Evolutionary conservation across 805 yeast species (phyloP).

Genomic region (Nakazawaea siamensis): DNA sequence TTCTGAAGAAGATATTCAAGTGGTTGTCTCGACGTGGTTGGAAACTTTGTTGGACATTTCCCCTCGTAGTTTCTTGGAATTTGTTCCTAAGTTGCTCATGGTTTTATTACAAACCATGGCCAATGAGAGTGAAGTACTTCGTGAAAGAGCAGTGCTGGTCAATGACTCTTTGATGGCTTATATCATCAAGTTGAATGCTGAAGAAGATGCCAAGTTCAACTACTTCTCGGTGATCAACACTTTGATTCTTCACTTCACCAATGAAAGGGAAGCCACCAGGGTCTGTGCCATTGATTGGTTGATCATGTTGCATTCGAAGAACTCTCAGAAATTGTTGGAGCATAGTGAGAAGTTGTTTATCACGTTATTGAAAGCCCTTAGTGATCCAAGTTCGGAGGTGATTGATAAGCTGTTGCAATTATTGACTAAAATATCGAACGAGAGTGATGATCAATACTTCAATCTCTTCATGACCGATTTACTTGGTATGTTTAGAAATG

Average conservation of each 20-base stretch:
- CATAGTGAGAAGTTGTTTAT: conserved; percentile 61
- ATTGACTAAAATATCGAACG: conserved; percentile 63
- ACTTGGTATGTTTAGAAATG: conserved; percentile 60
- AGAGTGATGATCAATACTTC: conserved; percentile 70
- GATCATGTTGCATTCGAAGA: conserved; percentile 66
- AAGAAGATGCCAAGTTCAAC: conserved; percentile 32
- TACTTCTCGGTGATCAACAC: conserved; percentile 60
- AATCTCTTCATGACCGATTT: conserved; percentile 67
- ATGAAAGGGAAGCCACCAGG: conserved; percentile 73
- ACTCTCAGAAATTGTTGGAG: conserved; percentile 47
- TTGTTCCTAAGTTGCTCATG: conserved; percentile 67
- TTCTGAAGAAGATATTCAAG: conserved; percentile 67
- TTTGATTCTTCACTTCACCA: conserved; percentile 62
- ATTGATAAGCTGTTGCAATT: conserved; percentile 66
- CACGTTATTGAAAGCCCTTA: conserved; percentile 64
- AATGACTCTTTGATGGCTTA: conserved; percentile 48
- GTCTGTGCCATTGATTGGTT: conserved; percentile 88
- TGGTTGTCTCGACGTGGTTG: conserved; percentile 78
- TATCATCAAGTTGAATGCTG: conserved; percentile 33
- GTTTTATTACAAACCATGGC: conserved; percentile 59
- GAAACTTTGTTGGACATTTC: conserved; percentile 63
- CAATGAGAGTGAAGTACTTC: conserved; percentile 39
- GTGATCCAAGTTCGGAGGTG: conserved; percentile 67
- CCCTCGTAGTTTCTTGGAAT: conserved; percentile 66
- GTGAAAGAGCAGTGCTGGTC: conserved; percentile 46